Evolutionary conservation across 192 early-diverging fungal species (phyloP), one percentile per base, ranked within the genome.

Genomic region (Coemansia sp.): DNA sequence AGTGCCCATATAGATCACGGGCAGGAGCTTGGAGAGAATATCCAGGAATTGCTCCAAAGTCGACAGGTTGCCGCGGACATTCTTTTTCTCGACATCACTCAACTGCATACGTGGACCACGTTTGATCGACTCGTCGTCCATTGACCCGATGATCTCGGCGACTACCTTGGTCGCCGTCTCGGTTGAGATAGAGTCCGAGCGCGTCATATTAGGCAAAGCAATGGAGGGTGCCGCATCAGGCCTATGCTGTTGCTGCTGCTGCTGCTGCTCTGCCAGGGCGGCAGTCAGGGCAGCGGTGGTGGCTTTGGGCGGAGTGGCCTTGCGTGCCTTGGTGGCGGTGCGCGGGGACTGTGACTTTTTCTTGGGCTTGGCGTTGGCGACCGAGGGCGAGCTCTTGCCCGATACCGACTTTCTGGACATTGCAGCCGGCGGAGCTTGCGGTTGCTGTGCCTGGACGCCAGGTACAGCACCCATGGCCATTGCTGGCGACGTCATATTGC

Each of bases 301-400:
- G 46, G 66, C 10, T 21, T 46, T 63, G 1, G 55, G 62, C 15
- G 57, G 71, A 17, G 79, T 34, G 36, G 46, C 66, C 66, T 74
- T 82, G 44, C 74, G 79, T 8, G 74, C 11, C 68, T 82, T 82
- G 21, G 79, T 32, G 3, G 70, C 37, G 1, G 78, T 74, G 42
- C 72, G 71, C 11, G 80, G 80, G n/a, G 80, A 77, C 60, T 77
- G 75, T 2, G 80, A 77, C 64, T 82, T 82, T 50, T 82, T 82
- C 46, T 82, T 82, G 12, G 70, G 63, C 62, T 76, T 81, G 19
- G 74, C 27, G 17, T 64, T 69, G 17, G 34, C 59, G 15, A 74
- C 74, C 0, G 79, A 76, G 2, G 79, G 70, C 25, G 79, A 74
- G 15, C 41, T 64, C 62, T 82, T 82, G 1, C 71, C 74, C 17